These are phyloP conservation scores for Aspergillus cristatus DNA, from an alignment of 495 filamentous ascomycete species.

Conservation along the genomic window DNA sequence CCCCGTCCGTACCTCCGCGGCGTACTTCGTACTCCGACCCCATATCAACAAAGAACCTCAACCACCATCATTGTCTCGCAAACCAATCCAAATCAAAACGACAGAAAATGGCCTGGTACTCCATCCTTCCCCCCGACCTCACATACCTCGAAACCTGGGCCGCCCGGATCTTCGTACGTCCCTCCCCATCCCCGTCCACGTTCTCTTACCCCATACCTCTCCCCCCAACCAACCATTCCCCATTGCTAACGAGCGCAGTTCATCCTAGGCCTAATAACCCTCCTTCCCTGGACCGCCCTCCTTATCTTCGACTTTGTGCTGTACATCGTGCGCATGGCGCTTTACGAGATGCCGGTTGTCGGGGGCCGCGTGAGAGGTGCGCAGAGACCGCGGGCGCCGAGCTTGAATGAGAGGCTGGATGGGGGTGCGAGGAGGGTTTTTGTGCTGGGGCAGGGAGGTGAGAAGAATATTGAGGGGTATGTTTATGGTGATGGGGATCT, in stretches of 20 bases:
- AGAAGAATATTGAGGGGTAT: no score
- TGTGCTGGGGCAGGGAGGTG: slow-evolving; percentile 28
- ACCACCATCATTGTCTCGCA: no score
- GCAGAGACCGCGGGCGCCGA: slow-evolving; percentile 54
- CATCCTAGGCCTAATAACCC: slow-evolving; percentile 52
- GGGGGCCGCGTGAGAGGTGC: slow-evolving; percentile 57
- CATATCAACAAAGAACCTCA: no score
- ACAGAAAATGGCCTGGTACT: slow-evolving; percentile 58
- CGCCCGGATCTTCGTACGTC: slow-evolving; percentile 53
- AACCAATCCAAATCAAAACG: no score
- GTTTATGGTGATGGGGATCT: no score
- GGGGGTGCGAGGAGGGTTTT: slow-evolving; percentile 45
- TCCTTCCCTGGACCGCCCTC: slow-evolving; percentile 57
- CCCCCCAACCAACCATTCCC: no score
- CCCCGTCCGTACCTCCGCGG: no score
- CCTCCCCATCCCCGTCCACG: background rate
- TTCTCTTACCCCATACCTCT: background rate
- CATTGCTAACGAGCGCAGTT: slow-evolving; percentile 32
- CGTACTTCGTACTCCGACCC: no score
- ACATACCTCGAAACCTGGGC: slow-evolving; percentile 55
- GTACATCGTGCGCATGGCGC: slow-evolving; percentile 50
- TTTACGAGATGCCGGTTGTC: slow-evolving; percentile 51
- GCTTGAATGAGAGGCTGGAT: slow-evolving; percentile 49
- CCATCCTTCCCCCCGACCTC: slow-evolving; percentile 50
- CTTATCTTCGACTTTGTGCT: slow-evolving; percentile 59